Base-by-base conservation (phyloP, 1,284 basidiomycete genomes). In the Ceratobasidium sp. region DNA sequence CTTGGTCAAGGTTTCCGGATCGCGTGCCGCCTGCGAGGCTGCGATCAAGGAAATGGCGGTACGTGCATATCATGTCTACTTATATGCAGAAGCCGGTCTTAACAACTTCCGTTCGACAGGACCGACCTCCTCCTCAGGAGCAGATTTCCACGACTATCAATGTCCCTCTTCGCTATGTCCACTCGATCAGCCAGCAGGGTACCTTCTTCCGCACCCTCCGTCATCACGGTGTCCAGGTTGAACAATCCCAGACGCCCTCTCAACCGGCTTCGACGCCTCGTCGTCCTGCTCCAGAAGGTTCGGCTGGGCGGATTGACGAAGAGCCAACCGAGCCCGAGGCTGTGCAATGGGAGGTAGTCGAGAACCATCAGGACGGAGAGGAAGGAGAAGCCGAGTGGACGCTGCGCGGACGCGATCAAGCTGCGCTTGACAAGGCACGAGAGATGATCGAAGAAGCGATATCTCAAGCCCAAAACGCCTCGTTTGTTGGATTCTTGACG, bases 1-100 rank as follows among this genome's bases (percentile, higher is more conserved):
- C 78, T 81, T 97, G 61, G 93, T 97, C 80, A 97, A 97, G 83
- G 89, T 98, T 36, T 86, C 90, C 57, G 96, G 96, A 52, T 82
- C 91, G 65, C 89, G 89, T 75, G 86, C 89, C 41, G 89, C 89
- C 57, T 91, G 89, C 75, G 90, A 92, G 77, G 87, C 89, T 77
- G 93, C 93, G 1, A 85, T 94, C 53, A 86, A 86, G 75, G 89
- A 91, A 64, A 86, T 98, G 41, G 90, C 90, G 85, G 92, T 92
- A 78, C 57, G 76, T 70, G 70, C 26, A 26, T 34, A 18, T 21
- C 3, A 3, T 26, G 34, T 3, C 26, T n/a, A 23, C 30, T 26
- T 12, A 16, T 36, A 52, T 2, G 26, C 41, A n/a, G n/a, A 26
- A 50, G 30, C 30, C 3, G 23, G 16, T 57, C 18, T 34, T 18